Base-by-base conservation (phyloP, 2,329 filamentous ascomycete species). In the Tolypocladium capitatum region DNA sequence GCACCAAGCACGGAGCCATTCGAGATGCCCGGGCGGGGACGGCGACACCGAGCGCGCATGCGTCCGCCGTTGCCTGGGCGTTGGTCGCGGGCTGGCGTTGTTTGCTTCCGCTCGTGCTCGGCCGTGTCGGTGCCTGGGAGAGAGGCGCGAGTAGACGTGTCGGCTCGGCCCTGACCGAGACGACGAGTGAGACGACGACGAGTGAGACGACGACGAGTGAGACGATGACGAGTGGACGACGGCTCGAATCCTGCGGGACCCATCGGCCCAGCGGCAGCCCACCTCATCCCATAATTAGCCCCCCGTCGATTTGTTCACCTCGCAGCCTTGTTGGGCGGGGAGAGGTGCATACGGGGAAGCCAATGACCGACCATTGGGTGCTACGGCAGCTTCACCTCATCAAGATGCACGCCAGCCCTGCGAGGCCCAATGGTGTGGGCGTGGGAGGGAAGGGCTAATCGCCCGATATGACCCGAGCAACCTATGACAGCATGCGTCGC, bases 321-420 rank as follows among this genome's bases (percentile, higher is more conserved):
- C 21, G 36, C 21, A 40, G 36, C 35, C 35, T 24, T 16, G 35
- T 24, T 38, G 20, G 35, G 35, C 21, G 5, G 24, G 35, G 24
- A 41, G 24, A 28, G 14, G 4, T 41, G 38, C 38, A 27, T 24
- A 24, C 35, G 5, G 21, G 36, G 36, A 24, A 10, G 21, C 36
- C 36, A 40, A 27, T 16, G 14, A 27, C 36, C 21, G 7, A 24
- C 13, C 30, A 31, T 3, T 14, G 31, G 31, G 31, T 32, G 31
- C 5, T 14, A 32, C 31, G 31, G 13, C 20, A 14, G 35, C 35
- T 7, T 24, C 20, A 14, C 20, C 32, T 24, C 31, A 7, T 33
- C 43, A 16, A 31, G 44, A 31, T 14, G 44, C 44, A 38, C 32
- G 24, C 44, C 35, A 46, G 44, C 44, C 44, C 44, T 46, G 44